These are phyloP conservation scores for Coelastrella sp. DNA, from an alignment of 139 green algal species.

Conservation along the genomic window DNA sequence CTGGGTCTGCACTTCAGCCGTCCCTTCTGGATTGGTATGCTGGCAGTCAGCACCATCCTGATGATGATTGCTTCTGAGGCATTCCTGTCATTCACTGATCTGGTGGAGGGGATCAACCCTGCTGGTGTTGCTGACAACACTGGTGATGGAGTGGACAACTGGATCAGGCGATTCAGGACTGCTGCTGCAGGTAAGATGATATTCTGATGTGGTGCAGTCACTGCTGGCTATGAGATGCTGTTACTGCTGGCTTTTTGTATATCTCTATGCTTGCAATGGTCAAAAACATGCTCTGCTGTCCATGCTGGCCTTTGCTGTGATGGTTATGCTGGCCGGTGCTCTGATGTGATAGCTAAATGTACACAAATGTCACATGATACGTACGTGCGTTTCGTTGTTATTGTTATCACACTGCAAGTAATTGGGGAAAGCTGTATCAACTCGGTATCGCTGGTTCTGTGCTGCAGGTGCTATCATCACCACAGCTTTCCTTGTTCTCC, in stretches of 20 bases:
- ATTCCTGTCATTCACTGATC: conserved; percentile 7
- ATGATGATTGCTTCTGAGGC: conserved; percentile 45
- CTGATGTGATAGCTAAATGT: no score
- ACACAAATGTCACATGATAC: no score
- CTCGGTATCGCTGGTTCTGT: background rate
- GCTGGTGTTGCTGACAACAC: background rate
- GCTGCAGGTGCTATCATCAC: conserved; percentile 30
- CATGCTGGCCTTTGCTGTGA: no score
- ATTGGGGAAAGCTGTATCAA: no score
- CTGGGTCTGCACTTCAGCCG: conserved; percentile 25
- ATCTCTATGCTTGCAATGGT: no score
- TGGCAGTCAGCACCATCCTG: conserved; percentile 11
- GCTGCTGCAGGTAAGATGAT: background rate
- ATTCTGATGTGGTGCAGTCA: background rate
- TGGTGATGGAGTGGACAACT: background rate
- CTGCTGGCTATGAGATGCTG: background rate
- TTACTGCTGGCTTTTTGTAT: no score
- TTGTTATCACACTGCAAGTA: no score
- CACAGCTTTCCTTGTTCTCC: background rate
- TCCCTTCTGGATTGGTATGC: conserved; percentile 45
- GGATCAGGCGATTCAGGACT: background rate
- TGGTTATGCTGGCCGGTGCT: no score
- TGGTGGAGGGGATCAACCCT: background rate
- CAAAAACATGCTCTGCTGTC: no score
- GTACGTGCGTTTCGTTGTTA: no score